Conservation (phyloP, 192 early-diverging fungal genomes). For the Rhizophagus prolifer region DNA sequence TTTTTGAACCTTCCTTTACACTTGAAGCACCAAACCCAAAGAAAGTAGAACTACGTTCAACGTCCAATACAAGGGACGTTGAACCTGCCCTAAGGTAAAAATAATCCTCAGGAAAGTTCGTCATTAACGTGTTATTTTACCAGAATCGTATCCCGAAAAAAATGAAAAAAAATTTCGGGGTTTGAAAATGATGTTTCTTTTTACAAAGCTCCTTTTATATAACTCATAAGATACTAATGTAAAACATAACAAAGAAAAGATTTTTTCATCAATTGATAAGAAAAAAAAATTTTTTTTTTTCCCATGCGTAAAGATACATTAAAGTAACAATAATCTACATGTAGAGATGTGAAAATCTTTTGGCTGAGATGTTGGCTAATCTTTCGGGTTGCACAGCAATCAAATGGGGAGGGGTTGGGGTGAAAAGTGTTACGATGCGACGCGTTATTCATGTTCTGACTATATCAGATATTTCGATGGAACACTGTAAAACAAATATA, state of each 20-base stretch:
- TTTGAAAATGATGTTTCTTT: no score
- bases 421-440: neutral
- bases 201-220: no score
- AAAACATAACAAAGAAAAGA: neutral
- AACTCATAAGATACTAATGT: no score
- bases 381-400: neutral
- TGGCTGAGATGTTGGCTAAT: neutral
- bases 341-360: neutral
- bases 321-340: neutral
- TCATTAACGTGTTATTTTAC: constrained; percentile 8
- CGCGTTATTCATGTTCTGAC: neutral
- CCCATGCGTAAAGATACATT: neutral
- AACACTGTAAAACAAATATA: neutral
- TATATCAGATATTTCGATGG: neutral
- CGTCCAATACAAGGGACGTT: constrained; percentile 9
- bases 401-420: neutral
- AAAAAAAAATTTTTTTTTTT: neutral
- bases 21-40: neutral
- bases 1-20: constrained; percentile 10
- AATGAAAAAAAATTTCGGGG: no score
- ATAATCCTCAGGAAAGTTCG: constrained; percentile 5
- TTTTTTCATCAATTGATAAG: neutral
- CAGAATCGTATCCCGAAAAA: no score
- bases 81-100: constrained; percentile 23
- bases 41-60: neutral